Conservation (phyloP, 2,329 filamentous ascomycete genomes). For the Basipetospora chlamydospora region DNA sequence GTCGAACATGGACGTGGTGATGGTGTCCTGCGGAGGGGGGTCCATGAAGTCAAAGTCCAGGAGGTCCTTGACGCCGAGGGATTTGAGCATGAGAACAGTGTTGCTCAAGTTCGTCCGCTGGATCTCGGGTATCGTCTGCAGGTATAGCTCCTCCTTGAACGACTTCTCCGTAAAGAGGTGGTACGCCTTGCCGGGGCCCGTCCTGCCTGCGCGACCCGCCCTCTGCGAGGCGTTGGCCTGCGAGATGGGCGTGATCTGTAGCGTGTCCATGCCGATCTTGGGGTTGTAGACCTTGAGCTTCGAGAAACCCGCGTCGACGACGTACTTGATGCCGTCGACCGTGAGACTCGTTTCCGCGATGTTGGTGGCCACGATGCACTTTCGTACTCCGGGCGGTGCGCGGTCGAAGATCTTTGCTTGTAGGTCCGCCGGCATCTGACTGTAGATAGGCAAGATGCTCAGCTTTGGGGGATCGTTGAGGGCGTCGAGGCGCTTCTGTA, state of each 20-base stretch:
- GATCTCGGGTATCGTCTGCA: slow-evolving; percentile 94
- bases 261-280: slow-evolving; percentile 97
- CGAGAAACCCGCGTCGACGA: slow-evolving; percentile 89
- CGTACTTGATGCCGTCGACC: slow-evolving; percentile 98
- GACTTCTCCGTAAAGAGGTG: slow-evolving; percentile 88
- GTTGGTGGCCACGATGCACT: slow-evolving; percentile 96
- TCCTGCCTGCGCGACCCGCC: slow-evolving; percentile 84
- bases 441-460: slow-evolving; percentile 93
- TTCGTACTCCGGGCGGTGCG: slow-evolving; percentile 77
- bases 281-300: slow-evolving; percentile 99
- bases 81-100: slow-evolving; percentile 87
- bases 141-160: slow-evolving; percentile 90
- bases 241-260: slow-evolving; percentile 94
- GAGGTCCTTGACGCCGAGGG: slow-evolving; percentile 82
- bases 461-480: slow-evolving; percentile 92
- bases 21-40: slow-evolving; percentile 92
- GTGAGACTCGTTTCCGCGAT: too few species aligned
- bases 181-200: slow-evolving; percentile 89
- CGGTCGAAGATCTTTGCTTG: slow-evolving; percentile 97
- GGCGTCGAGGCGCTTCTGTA: slow-evolving; percentile 73
- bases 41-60: slow-evolving; percentile 99
- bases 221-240: slow-evolving; percentile 92
- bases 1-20: slow-evolving; percentile 92
- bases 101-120: slow-evolving; percentile 93
- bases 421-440: slow-evolving; percentile 95